Evolutionary conservation across 306 rosid species (phyloP), one percentile per base, ranked within the genome.

Genomic region (Castanea mollissima): DNA sequence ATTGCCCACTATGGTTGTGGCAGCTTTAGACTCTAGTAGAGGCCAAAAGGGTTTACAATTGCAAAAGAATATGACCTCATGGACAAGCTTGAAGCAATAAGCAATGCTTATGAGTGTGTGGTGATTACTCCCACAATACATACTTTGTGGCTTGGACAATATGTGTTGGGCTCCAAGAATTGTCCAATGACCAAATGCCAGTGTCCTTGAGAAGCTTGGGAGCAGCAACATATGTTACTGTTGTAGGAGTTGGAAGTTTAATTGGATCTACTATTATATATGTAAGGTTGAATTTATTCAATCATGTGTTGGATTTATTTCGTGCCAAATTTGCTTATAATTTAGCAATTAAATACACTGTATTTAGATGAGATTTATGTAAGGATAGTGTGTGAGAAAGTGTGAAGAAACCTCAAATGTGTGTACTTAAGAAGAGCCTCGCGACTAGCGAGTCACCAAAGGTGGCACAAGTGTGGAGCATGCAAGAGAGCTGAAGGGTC

Each of bases 121-220:
- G 87, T 87, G 88, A 85, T n/a, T 85, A 14, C 83, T 87, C 34
- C 91, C 88, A n/a, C 90, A 87, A 23, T 87, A 74, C 52, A 20
- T 85, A 13, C 3, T 85, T 41, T 8, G 2, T 70, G 72, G 88
- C 1, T 56, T 78, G 38, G 38, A 82, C 0, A 74, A 82, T 0
- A 0, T 2, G 64, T 1, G 55, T n/a, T 8, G 88, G 88, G 23
- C 82, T 82, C 2, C 88, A 85, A 67, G 78, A 85, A 19, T 52
- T 85, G 49, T 80, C 85, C 67, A 82, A 75, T 29, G 83, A 79
- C 27, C 86, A 87, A 74, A n/a, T n/a, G n/a, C n/a, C n/a, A 2
- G 41, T 52, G 2, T 13, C 51, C 1, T 74, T 81, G 88, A 76
- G 90, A 54, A 84, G 88, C 75, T 54, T 84, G 1, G 90, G 90